phyloP scores from a whole-genome alignment of 208 protist genomes.

The Jaenimonas drosophilae region DNA sequence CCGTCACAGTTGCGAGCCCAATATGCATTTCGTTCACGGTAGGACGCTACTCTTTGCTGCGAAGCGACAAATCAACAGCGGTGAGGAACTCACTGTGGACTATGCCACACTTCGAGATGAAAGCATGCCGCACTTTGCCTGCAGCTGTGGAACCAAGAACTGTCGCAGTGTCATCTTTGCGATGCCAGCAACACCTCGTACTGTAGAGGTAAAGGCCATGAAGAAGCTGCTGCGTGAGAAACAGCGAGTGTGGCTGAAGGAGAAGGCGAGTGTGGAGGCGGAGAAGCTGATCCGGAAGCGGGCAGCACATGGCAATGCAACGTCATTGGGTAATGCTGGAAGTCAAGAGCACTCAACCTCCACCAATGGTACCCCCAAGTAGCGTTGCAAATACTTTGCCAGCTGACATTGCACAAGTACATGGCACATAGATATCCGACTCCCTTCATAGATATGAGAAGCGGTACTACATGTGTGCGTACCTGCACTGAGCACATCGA shows the following conservation, averaged over 20 bases:
- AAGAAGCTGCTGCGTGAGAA: slow-evolving; percentile 63
- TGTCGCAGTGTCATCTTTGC: slow-evolving; percentile 78
- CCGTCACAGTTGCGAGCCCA: slow-evolving; percentile 87
- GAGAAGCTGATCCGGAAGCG: slow-evolving; percentile 74
- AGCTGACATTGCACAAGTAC: too few relatives aligned
- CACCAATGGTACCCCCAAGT: too few relatives aligned
- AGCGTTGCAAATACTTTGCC: too few relatives aligned
- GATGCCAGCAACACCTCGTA: slow-evolving; percentile 48
- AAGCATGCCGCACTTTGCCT: slow-evolving; percentile 68
- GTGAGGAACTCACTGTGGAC: slow-evolving; percentile 84
- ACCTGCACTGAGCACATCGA: too few relatives aligned
- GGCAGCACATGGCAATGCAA: too few relatives aligned
- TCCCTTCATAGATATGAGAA: too few relatives aligned
- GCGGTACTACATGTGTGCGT: too few relatives aligned
- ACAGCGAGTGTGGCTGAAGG: slow-evolving; percentile 57
- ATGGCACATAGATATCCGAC: too few relatives aligned
- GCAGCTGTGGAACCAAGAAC: slow-evolving; percentile 74
- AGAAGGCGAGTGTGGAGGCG: slow-evolving; percentile 61
- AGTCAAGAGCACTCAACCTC: too few relatives aligned
- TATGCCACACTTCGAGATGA: slow-evolving; percentile 78
- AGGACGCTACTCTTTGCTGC: slow-evolving; percentile 65
- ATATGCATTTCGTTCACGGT: slow-evolving; percentile 78
- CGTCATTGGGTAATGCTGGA: too few relatives aligned
- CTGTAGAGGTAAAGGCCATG: slow-evolving; percentile 47
- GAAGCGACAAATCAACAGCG: slow-evolving; percentile 68